Base-by-base conservation (phyloP, 805 yeast species). In the Candida nemodendra region DNA sequence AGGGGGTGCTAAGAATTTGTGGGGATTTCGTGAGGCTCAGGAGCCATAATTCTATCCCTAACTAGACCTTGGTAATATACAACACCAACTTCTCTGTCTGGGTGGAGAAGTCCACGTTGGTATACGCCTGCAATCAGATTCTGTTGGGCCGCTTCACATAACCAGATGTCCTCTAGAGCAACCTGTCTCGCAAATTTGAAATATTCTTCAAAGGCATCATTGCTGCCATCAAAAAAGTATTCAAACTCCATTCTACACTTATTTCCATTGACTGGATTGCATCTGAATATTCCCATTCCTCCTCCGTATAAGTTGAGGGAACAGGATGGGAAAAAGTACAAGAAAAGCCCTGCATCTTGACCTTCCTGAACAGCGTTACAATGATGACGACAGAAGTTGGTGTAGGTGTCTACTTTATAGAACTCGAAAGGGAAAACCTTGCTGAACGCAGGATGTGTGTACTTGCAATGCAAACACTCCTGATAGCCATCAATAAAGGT, bases 141-240 rank as follows among this genome's bases (percentile, higher is more conserved):
- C 34, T 44, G 44, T 36, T 58, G 63, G 9, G 57, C 54, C 13
- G 53, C 53, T 42, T 57, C 63, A 35, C 63, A 58, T 31, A 58
- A 38, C 51, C 52, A 48, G 26, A 51, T 45, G 32, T 58, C 63
- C 45, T 58, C 63, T 17, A 45, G 21, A 9, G 62, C 62, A 31
- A 58, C 63, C 42, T 57, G 61, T 41, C 63, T 50, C 2, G 58
- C 62, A 46, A 58, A 58, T 27, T 49, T 47, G 35, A 42, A 57
- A 39, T 57, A 58, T 6, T 28, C 45, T 39, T 57, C 54, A 32
- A 53, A 58, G 4, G 53, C 55, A 35, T 55, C 60, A 11, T 52
- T 52, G n/a, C 43, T 19, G 15, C 59, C 60, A 16, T 51, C 50
- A 33, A 54, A 57, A 36, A 40, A 58, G 32, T 57, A 58, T 32